A percentile compares a stretch with the other conserved stretches of the same genome.
phyloP scores from a whole-genome alignment of 2,329 filamentous ascomycete genomes.

The Talaromyces atroroseus region DNA sequence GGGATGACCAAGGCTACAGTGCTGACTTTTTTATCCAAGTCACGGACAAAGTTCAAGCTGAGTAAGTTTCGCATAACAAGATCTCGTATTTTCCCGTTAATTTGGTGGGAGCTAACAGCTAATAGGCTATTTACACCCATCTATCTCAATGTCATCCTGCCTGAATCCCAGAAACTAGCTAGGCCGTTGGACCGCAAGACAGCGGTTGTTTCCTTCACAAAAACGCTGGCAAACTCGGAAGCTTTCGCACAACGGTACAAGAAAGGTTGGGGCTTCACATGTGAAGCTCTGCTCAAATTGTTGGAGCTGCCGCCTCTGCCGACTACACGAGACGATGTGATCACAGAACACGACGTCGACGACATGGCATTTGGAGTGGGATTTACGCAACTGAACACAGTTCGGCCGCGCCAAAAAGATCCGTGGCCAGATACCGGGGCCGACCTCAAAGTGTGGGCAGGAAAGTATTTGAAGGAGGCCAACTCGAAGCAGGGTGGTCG shows the following conservation, averaged over 20 bases:
- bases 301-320: conserved; percentile 80
- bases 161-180: conserved; percentile 80
- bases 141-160: conserved; percentile 81
- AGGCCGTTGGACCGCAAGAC: conserved; percentile 87
- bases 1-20: conserved; percentile 74
- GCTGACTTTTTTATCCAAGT: conserved; percentile 86
- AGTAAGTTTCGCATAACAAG: conserved; percentile 36
- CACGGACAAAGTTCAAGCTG: conserved; percentile 72
- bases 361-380: conserved; percentile 92
- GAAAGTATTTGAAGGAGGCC: conserved; percentile 68
- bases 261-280: conserved; percentile 88
- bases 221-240: conserved; percentile 79
- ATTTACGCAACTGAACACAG: conserved; percentile 89
- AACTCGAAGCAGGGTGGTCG: conserved; percentile 67
- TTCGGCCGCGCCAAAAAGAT: conserved; percentile 67
- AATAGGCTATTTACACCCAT: conserved; percentile 69
- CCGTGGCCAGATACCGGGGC: conserved; percentile 81
- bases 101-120: background rate
- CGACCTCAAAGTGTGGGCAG: conserved; percentile 76
- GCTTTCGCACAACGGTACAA: conserved; percentile 76
- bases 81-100: background rate
- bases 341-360: conserved; percentile 85
- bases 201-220: conserved; percentile 87
- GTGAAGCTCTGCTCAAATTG: conserved; percentile 80
- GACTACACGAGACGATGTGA: conserved; percentile 65